Base-by-base conservation (phyloP, 2,329 filamentous ascomycete species). In the Cercospora canescens region DNA sequence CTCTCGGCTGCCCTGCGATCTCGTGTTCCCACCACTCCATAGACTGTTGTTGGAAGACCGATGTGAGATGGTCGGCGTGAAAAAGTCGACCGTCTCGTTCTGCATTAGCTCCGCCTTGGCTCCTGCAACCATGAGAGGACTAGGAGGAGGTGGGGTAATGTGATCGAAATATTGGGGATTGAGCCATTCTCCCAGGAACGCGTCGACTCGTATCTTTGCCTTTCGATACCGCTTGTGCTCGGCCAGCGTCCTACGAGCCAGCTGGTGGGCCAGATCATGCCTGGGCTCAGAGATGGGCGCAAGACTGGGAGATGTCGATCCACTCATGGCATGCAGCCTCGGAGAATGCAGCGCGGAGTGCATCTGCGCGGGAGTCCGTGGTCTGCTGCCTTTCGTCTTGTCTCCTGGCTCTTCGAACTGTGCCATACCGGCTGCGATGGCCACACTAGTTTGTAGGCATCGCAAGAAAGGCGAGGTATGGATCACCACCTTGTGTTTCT, bases 131-230 rank as follows among this genome's bases (percentile, higher is more conserved):
- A 99, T 96, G 80, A 95, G 86, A 4, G 90, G 87, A 3, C 93
- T 94, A 50, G 88, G 88, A 0, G 95, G 95, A 11, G 95, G 95
- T 3, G 93, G 92, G 0, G 91, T 94, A 70, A 97, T 97, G 60
- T 91, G 86, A 69, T 97, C 93, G 74, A 94, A 99, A 78, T 99
- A 99, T 75, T 94, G 90, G 1, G 93, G 92, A 1, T 91, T 92
- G 32, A 98, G 84, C 95, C 95, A 99, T 83, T 99, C 95, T 57
- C 95, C 94, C 0, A 99, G 84, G 75, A 96, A 97, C 0, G 94
- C 91, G 79, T 99, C 95, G 6, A 99, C 85, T 0, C 95, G 90
- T 56, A 99, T 80, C 9, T 89, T 84, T 3, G 87, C 82, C 69
- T 87, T 90, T 12, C 72, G 66, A 66, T 75, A 69, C 18, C 78